These are phyloP conservation scores for Cladorrhinum samala DNA, from an alignment of 495 filamentous ascomycete genomes.

Conservation along the genomic window DNA sequence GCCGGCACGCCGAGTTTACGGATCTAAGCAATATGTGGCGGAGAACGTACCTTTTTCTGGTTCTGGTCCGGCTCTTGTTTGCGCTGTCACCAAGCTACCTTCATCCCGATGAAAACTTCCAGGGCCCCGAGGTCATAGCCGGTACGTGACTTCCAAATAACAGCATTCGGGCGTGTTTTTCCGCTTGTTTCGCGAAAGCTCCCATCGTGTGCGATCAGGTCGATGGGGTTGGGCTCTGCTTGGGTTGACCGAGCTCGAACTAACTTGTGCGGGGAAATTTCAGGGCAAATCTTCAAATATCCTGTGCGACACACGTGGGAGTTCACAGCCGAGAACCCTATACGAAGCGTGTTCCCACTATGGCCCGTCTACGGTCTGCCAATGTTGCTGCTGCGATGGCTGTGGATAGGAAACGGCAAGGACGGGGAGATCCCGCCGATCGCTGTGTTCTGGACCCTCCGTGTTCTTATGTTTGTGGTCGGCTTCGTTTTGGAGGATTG, in stretches of 20 bases:
- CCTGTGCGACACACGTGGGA: slow-evolving; percentile 88
- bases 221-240: background rate
- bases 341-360: slow-evolving; percentile 93
- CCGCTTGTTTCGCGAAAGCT: background rate
- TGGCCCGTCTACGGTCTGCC: slow-evolving; percentile 90
- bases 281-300: slow-evolving; percentile 85
- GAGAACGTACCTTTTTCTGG: slow-evolving; percentile 76
- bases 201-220: background rate
- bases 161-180: no score
- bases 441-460: slow-evolving; percentile 80
- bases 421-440: slow-evolving; percentile 58
- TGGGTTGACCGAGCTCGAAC: background rate
- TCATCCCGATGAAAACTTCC: slow-evolving; percentile 97
- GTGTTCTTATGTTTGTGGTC: slow-evolving; percentile 81
- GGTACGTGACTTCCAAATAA: no score
- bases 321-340: slow-evolving; percentile 76
- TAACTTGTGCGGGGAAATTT: slow-evolving; percentile 4
- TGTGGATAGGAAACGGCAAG: slow-evolving; percentile 60
- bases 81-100: slow-evolving; percentile 92
- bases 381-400: slow-evolving; percentile 83
- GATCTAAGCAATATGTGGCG: slow-evolving; percentile 75
- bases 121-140: slow-evolving; percentile 93
- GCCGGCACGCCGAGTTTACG: slow-evolving; percentile 4
- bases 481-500: slow-evolving; percentile 97
- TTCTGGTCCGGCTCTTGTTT: slow-evolving; percentile 87